Evolutionary conservation across 768 basidiomycete species (phyloP).

Genomic region (Suillus fuscotomentosus): DNA sequence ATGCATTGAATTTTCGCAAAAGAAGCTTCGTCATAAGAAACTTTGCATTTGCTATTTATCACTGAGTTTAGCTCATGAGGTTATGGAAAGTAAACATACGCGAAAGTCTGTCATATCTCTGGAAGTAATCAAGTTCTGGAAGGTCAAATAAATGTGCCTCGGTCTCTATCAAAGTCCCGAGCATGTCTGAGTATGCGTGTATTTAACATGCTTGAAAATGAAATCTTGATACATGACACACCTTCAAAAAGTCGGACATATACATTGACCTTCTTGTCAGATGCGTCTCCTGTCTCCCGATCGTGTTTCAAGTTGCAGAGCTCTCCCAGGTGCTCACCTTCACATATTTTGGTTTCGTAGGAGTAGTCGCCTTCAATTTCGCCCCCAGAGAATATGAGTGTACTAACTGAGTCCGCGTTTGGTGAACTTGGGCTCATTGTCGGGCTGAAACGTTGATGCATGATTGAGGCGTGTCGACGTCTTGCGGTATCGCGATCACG

Average conservation of each 20-base stretch:
- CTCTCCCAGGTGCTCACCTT: conserved; percentile 7
- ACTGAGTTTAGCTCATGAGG: conserved; percentile 10
- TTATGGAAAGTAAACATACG: conserved; percentile 39
- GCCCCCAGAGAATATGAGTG: conserved; percentile 32
- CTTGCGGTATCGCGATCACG: not conserved
- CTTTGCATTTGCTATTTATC: conserved; percentile 45
- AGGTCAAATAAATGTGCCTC: conserved; percentile 53
- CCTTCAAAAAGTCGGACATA: conserved; percentile 33
- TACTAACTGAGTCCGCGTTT: conserved; percentile 16
- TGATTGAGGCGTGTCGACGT: conserved; percentile 1
- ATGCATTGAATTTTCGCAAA: conserved; percentile 56
- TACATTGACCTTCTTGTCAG: conserved; percentile 10
- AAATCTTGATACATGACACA: conserved; percentile 4
- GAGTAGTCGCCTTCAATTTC: conserved; percentile 19
- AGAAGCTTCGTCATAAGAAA: conserved; percentile 64
- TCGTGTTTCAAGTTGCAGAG: conserved; percentile 1
- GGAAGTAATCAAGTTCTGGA: conserved; percentile 45
- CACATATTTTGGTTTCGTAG: conserved; percentile 3
- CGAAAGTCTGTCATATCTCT: conserved; percentile 40
- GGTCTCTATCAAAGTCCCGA: conserved; percentile 46
- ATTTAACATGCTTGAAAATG: not conserved
- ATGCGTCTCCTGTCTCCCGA: conserved; percentile 1
- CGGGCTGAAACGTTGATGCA: not conserved
- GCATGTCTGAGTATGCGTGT: conserved; percentile 45
- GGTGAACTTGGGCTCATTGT: conserved; percentile 9